Percentiles rank a stretch among this genome's conserved stretches.
These are phyloP conservation scores for Tieghemiomyces parasiticus DNA, from an alignment of 192 early-diverging fungal genomes.

Conservation along the genomic window DNA sequence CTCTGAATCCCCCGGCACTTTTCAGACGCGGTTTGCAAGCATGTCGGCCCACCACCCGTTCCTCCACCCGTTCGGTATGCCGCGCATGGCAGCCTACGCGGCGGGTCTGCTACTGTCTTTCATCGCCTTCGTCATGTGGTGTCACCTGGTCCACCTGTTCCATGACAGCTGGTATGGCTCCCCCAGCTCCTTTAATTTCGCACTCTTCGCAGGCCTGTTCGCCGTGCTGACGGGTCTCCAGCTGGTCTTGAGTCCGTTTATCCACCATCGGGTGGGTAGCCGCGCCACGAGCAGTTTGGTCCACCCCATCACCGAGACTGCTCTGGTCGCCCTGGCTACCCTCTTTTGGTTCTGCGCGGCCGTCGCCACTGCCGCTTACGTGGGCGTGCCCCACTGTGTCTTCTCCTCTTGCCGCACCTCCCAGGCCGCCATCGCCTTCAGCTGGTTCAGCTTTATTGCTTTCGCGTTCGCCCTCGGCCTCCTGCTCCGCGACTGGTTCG, in stretches of 20 bases:
- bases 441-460: not conserved
- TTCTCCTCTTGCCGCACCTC: not conserved
- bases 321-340: not conserved
- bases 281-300: not conserved
- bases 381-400: not conserved
- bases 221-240: too few relatives aligned
- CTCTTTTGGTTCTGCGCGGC: conserved; percentile 10
- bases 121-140: conserved; percentile 9
- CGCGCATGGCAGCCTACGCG: not conserved
- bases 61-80: not conserved
- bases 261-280: not conserved
- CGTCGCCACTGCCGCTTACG: conserved; percentile 1
- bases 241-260: not conserved
- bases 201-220: conserved; percentile 7
- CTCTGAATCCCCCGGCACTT: too few relatives aligned
- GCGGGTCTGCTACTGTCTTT: conserved; percentile 4
- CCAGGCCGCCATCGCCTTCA: conserved; percentile 12
- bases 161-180: not conserved
- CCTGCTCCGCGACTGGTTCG: not conserved
- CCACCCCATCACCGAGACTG: not conserved
- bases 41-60: too few relatives aligned
- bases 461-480: not conserved
- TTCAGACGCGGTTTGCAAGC: too few relatives aligned
- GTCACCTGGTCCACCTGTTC: not conserved
- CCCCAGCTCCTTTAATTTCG: conserved; percentile 5